These are phyloP conservation scores for Kodamaea derodonti DNA, from an alignment of 1,139 yeast genomes.

Conservation along the genomic window DNA sequence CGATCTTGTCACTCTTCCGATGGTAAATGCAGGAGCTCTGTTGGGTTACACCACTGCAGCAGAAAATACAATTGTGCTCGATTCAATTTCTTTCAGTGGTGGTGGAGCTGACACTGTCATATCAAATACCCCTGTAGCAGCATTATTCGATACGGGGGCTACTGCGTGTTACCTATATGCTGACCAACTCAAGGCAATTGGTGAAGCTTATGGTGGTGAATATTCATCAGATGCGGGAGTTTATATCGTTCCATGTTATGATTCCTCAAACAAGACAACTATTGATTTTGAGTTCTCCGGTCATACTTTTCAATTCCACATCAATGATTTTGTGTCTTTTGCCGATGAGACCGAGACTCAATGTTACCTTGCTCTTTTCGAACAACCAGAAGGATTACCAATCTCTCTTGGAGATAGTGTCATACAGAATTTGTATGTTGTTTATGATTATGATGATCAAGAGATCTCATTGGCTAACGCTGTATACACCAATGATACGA, in stretches of 20 bases:
- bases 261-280: not conserved
- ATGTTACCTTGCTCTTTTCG: not conserved
- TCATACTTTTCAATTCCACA: not conserved
- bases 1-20: slow-evolving; percentile 8
- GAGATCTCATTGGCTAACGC: slow-evolving; percentile 4
- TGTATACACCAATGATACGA: slow-evolving; percentile 9
- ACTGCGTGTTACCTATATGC: not conserved
- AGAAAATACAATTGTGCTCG: not conserved
- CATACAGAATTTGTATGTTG: not conserved
- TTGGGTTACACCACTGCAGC: not conserved
- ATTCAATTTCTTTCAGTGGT: not conserved
- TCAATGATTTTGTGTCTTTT: not conserved
- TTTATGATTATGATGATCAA: not conserved
- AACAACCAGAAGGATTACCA: not conserved
- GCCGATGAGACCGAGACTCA: not conserved
- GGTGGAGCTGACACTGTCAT: slow-evolving; percentile 1
- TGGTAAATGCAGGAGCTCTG: slow-evolving; percentile 1
- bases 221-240: not conserved
- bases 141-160: not conserved
- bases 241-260: not conserved
- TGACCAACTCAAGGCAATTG: not conserved
- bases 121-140: not conserved
- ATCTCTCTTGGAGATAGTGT: not conserved
- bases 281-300: not conserved
- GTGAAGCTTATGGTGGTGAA: not conserved